phyloP scores from a whole-genome alignment of 306 rosid genomes.

The Cucumis cinereus region DNA sequence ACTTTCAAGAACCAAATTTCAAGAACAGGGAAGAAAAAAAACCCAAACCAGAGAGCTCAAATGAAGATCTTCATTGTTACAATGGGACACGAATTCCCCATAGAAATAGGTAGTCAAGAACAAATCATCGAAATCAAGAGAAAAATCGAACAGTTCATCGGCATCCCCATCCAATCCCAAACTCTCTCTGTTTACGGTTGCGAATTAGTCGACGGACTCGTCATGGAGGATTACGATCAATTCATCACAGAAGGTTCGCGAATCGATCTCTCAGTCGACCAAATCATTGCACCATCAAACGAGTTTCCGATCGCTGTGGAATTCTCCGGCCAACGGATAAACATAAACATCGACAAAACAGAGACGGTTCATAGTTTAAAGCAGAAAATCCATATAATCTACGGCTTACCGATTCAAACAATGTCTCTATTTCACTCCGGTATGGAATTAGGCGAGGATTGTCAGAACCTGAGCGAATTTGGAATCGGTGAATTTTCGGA shows the following conservation, averaged over 20 bases:
- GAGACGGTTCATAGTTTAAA: conserved; percentile 67
- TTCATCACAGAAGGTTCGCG: conserved; percentile 62
- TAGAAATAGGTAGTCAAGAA: conserved; percentile 52
- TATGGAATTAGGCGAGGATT: conserved; percentile 47
- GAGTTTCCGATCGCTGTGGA: conserved; percentile 43
- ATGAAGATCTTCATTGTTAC: conserved; percentile 32
- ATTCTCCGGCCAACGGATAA: conserved; percentile 35
- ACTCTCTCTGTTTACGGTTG: conserved; percentile 49
- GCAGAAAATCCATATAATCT: conserved; percentile 61
- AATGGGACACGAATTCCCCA: conserved; percentile 25
- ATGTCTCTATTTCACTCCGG: conserved; percentile 56
- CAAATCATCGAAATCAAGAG: conserved; percentile 48
- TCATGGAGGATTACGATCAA: conserved; percentile 76
- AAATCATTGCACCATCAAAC: conserved; percentile 13
- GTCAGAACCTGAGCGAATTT: conserved; percentile 39
- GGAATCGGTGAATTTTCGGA: conserved; percentile 54
- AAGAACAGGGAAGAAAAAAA: not conserved
- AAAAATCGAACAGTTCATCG: conserved; percentile 57
- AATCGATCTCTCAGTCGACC: conserved; percentile 46
- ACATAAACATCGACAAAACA: conserved; percentile 48
- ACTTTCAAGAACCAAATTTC: not conserved
- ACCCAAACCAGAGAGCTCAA: not conserved
- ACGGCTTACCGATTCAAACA: conserved; percentile 44
- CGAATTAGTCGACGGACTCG: conserved; percentile 75
- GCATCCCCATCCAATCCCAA: conserved; percentile 49